Evolutionary conservation across 2,329 filamentous ascomycete species (phyloP), one percentile per base, ranked within the genome.

Genomic region (Clonostachys solani): DNA sequence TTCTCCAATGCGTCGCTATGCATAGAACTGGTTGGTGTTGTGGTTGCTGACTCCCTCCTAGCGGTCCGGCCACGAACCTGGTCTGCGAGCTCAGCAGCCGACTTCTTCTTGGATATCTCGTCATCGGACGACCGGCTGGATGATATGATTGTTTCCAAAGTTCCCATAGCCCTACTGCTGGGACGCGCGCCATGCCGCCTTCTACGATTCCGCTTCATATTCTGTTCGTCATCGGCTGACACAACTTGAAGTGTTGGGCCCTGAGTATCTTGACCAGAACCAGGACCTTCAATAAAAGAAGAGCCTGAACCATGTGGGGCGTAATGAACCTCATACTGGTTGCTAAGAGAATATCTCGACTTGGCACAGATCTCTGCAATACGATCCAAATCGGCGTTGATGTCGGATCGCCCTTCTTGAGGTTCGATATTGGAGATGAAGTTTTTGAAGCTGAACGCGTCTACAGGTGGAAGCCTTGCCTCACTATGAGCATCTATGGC

Each of bases 331-430:
- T 84, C 82, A 55, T 85, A 84, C 57, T 85, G 81, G 59, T 84
- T 83, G 61, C 81, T 84, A 45, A 85, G 60, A 38, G 81, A 84
- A 60, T 84, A 85, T 40, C 78, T 74, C 12, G 81, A 84, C 34
- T 78, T 72, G 36, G 82, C 82, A 63, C 81, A 86, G 33, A 86
- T 85, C 60, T 85, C 81, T 12, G 82, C 82, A 55, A 86, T 85
- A 38, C 80, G 75, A 51, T 85, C 81, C 44, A 86, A 65, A 55
- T 84, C 80, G 12, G 80, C 69, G 45, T 72, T 71, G 49, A 84
- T 79, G 49, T 77, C 72, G 43, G 64, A 65, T 5, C 56, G 58
- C 16, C 43, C 46, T 44, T 67, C 66, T 44, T 71, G 66, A 2
- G 66, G 65, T 50, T 78, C 71, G 43, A 81, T 69, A 49, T 78